These are phyloP conservation scores for Lichtheimia corymbifera DNA, from an alignment of 371 early-diverging fungal species.

Conservation along the genomic window DNA sequence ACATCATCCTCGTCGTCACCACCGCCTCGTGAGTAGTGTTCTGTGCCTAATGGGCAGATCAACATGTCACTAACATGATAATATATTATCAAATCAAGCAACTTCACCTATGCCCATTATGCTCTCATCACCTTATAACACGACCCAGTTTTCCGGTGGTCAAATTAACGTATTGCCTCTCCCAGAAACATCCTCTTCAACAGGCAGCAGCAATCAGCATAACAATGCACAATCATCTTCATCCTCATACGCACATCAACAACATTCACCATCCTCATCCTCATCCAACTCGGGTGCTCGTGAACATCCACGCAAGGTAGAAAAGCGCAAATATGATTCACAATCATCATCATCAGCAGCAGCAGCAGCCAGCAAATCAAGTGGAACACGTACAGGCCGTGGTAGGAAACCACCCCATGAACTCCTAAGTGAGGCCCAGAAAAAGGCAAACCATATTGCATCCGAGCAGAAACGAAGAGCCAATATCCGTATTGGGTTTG, in stretches of 20 bases:
- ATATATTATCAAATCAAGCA: not conserved
- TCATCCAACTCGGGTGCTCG: constrained; percentile 10
- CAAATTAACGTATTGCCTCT: constrained; percentile 13
- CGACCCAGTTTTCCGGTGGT: constrained; percentile 8
- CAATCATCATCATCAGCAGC: constrained; percentile 9
- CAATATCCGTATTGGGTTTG: constrained; percentile 77
- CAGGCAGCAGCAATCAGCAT: not conserved
- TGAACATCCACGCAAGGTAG: constrained; percentile 14
- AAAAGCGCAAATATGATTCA: constrained; percentile 16
- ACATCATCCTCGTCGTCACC: not conserved
- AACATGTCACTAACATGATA: constrained; percentile 10
- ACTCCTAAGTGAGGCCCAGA: constrained; percentile 80
- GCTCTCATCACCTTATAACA: constrained; percentile 23
- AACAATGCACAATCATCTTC: not conserved
- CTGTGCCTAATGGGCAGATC: constrained; percentile 8
- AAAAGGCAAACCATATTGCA: constrained; percentile 88
- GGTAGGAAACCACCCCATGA: constrained; percentile 44
- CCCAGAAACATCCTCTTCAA: constrained; percentile 12
- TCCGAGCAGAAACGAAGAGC: constrained; percentile 84
- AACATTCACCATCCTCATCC: not conserved
- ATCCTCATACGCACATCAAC: not conserved
- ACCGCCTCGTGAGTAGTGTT: too few relatives aligned
- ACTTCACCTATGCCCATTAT: constrained; percentile 25
- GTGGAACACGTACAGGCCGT: constrained; percentile 10
- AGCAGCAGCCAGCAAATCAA: not conserved